These are phyloP conservation scores for Pseudocercospora ulei DNA, from an alignment of 2,329 filamentous ascomycete genomes.

Conservation along the genomic window DNA sequence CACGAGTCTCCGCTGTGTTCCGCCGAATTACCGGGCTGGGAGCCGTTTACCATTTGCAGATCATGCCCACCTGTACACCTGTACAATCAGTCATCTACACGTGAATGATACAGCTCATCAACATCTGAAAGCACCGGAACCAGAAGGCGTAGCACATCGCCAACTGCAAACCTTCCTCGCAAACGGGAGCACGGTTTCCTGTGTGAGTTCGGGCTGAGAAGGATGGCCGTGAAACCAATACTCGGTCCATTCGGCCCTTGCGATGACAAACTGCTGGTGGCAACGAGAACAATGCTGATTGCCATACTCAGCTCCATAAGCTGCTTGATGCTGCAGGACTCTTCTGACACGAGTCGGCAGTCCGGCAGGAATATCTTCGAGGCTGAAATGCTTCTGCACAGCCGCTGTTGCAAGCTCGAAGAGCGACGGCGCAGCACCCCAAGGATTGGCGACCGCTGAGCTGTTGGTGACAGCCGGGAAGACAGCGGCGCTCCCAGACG, in stretches of 20 bases:
- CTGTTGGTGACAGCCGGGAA: slow-evolving; percentile 1
- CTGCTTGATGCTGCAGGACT: slow-evolving; percentile 23
- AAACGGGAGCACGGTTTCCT: slow-evolving; percentile 32
- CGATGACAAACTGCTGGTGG: slow-evolving; percentile 26
- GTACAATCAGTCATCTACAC: slow-evolving; percentile 4
- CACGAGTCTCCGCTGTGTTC: too few species aligned
- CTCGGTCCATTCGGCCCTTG: slow-evolving; percentile 34
- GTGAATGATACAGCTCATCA: slow-evolving; percentile 4
- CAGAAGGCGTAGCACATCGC: slow-evolving; percentile 28
- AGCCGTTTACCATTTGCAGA: too few species aligned
- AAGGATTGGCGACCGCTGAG: slow-evolving; percentile 4
- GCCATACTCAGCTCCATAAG: slow-evolving; percentile 19
- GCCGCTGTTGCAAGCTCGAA: slow-evolving; percentile 33
- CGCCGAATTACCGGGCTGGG: too few species aligned
- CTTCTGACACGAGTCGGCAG: slow-evolving; percentile 22
- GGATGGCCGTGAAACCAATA: slow-evolving; percentile 31
- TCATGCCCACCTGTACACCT: neutral
- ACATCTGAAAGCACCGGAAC: slow-evolving; percentile 18
- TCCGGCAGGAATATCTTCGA: slow-evolving; percentile 24
- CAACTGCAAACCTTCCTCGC: slow-evolving; percentile 31
- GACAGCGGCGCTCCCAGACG: slow-evolving; percentile 10
- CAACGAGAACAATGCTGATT: slow-evolving; percentile 33
- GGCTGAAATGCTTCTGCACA: slow-evolving; percentile 23
- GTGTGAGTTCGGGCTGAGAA: slow-evolving; percentile 24
- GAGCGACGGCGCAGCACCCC: slow-evolving; percentile 28